A percentile compares a stretch with the other conserved stretches of the same genome.
Evolutionary conservation across 2,329 filamentous ascomycete species (phyloP).

Genomic region (Cadophora malorum): DNA sequence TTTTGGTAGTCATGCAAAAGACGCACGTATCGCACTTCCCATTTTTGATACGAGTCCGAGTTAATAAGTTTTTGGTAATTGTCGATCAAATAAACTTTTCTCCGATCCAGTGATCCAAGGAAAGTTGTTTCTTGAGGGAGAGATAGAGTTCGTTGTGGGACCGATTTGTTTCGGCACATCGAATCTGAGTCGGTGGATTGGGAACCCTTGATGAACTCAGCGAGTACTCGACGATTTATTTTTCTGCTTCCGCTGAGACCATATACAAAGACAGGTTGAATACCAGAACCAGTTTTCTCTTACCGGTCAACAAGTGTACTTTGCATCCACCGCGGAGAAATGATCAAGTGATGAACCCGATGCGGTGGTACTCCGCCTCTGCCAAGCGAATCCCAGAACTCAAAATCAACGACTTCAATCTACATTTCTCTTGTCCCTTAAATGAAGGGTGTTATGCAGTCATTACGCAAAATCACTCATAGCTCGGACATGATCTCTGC

Average conservation of each 20-base stretch:
- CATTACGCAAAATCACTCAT: background rate
- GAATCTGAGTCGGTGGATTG: too few relatives aligned
- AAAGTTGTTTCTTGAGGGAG: background rate
- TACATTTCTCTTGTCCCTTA: background rate
- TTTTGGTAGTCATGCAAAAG: too few relatives aligned
- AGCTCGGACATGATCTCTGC: background rate
- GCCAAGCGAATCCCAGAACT: background rate
- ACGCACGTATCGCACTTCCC: too few relatives aligned
- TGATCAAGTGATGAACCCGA: background rate
- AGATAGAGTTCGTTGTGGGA: background rate
- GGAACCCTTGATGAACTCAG: too few relatives aligned
- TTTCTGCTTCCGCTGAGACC: too few relatives aligned
- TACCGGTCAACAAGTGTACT: background rate
- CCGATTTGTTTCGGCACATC: background rate
- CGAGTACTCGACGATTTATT: too few relatives aligned
- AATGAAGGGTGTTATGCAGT: background rate
- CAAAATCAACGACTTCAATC: slow-evolving; percentile 1
- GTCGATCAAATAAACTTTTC: background rate
- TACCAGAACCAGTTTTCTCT: too few relatives aligned
- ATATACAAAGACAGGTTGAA: too few relatives aligned
- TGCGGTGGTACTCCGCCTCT: background rate
- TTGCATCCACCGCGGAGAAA: background rate
- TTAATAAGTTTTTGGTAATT: background rate
- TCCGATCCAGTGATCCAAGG: background rate
- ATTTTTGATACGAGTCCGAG: too few relatives aligned